Conservation (phyloP, 495 filamentous ascomycete species). For the Umbilicaria muhlenbergii region DNA sequence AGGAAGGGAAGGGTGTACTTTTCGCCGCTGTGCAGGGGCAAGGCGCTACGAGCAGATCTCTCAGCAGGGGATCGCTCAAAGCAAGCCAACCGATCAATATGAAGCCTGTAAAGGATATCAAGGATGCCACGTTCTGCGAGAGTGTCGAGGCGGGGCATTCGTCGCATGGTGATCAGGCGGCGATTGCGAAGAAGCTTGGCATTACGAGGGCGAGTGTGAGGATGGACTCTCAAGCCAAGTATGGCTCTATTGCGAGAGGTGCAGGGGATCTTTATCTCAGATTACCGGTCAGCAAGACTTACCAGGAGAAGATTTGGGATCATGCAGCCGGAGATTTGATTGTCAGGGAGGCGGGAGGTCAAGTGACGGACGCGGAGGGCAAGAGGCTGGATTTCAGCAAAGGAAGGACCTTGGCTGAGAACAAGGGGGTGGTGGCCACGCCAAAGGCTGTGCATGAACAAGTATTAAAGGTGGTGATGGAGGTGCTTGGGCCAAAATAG, state of each 20-base stretch:
- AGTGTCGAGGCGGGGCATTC: slow-evolving; percentile 87
- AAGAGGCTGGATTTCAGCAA: slow-evolving; percentile 68
- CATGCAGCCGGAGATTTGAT: slow-evolving; percentile 95
- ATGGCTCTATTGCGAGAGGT: slow-evolving; percentile 86
- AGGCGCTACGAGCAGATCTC: slow-evolving; percentile 62
- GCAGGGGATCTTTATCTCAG: slow-evolving; percentile 90
- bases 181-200: slow-evolving; percentile 68
- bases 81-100: slow-evolving; percentile 54
- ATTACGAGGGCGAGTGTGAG: slow-evolving; percentile 75
- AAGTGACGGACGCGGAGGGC: slow-evolving; percentile 76
- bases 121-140: slow-evolving; percentile 82
- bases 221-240: slow-evolving; percentile 97
- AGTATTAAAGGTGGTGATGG: slow-evolving; percentile 70
- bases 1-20: slow-evolving; percentile 59
- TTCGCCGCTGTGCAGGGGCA: slow-evolving; percentile 64
- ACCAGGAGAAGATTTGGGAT: slow-evolving; percentile 99
- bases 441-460: slow-evolving; percentile 54
- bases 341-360: slow-evolving; percentile 82
- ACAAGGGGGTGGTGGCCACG: slow-evolving; percentile 89
- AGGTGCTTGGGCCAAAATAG: slow-evolving; percentile 47
- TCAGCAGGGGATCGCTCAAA: slow-evolving; percentile 41
- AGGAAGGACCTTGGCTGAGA: slow-evolving; percentile 71
- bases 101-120: slow-evolving; percentile 56
- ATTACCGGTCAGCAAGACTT: slow-evolving; percentile 65
- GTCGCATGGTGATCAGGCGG: slow-evolving; percentile 67